phyloP scores from a whole-genome alignment of 495 filamentous ascomycete species.

The Talaromyces trachyspermus region DNA sequence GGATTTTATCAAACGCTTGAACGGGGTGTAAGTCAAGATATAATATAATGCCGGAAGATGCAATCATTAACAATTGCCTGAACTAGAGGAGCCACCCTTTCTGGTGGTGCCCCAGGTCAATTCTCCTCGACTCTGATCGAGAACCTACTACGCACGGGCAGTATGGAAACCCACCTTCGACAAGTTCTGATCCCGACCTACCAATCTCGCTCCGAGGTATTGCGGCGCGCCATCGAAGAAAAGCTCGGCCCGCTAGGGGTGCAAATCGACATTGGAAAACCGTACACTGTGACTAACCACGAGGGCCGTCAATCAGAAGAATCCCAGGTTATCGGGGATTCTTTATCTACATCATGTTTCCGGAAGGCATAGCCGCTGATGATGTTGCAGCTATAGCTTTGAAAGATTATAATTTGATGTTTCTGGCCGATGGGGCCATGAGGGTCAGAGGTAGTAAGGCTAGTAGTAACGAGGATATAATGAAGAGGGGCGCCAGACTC shows the following conservation, averaged over 20 bases:
- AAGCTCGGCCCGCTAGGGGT: constrained; percentile 50
- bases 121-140: constrained; percentile 54
- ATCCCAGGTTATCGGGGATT: constrained; percentile 42
- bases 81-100: constrained; percentile 49
- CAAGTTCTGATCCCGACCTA: constrained; percentile 34
- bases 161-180: constrained; percentile 25
- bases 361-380: constrained; percentile 28
- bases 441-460: background rate
- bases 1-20: constrained; percentile 48
- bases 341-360: constrained; percentile 61
- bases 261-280: constrained; percentile 11
- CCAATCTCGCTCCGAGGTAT: constrained; percentile 31
- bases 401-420: constrained; percentile 46
- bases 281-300: constrained; percentile 41
- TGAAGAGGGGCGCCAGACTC: constrained; percentile 41
- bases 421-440: constrained; percentile 42
- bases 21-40: constrained; percentile 36
- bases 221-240: constrained; percentile 30
- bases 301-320: too few species aligned
- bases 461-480: constrained; percentile 21
- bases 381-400: constrained; percentile 40
- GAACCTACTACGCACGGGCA: constrained; percentile 32
- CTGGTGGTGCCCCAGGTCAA: constrained; percentile 65
- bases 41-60: too few species aligned
- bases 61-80: background rate